These are phyloP conservation scores for Fusarium mangiferae DNA, from an alignment of 2,329 filamentous ascomycete species.

Conservation along the genomic window DNA sequence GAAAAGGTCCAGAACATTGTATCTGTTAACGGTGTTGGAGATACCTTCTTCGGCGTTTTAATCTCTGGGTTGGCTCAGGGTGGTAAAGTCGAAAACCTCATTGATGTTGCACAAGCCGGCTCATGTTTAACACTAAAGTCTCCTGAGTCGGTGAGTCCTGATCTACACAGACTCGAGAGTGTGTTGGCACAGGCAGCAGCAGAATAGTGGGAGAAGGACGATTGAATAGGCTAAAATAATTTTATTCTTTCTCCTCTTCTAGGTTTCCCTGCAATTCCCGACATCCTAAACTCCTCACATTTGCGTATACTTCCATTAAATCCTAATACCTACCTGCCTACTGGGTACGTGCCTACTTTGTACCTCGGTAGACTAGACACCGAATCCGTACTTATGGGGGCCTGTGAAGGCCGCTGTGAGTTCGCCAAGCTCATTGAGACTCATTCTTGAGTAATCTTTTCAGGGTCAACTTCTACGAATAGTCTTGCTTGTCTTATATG, in stretches of 20 bases:
- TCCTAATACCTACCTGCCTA: not conserved
- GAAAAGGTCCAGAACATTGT: slow-evolving; percentile 77
- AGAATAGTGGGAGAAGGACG: not conserved
- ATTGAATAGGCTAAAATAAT: slow-evolving; percentile 1
- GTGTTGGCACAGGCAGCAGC: slow-evolving; percentile 48
- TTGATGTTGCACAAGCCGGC: slow-evolving; percentile 84
- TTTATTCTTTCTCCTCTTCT: not conserved
- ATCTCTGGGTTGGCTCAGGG: slow-evolving; percentile 79
- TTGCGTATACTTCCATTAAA: not conserved
- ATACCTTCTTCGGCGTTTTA: slow-evolving; percentile 89
- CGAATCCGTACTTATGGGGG: not conserved
- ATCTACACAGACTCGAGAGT: slow-evolving; percentile 59
- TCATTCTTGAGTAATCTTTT: too few relatives aligned
- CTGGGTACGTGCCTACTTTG: not conserved
- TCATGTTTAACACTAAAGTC: slow-evolving; percentile 83
- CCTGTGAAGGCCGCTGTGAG: not conserved
- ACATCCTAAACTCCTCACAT: not conserved
- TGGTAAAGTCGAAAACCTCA: slow-evolving; percentile 66
- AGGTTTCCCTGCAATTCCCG: not conserved
- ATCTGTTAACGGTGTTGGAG: slow-evolving; percentile 93
- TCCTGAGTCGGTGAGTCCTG: slow-evolving; percentile 74
- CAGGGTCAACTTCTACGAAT: not conserved
- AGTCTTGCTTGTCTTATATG: not conserved
- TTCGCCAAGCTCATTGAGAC: not conserved
- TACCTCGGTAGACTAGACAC: not conserved